Conservation (phyloP, 306 rosid species). For the Sicyos edulis region DNA sequence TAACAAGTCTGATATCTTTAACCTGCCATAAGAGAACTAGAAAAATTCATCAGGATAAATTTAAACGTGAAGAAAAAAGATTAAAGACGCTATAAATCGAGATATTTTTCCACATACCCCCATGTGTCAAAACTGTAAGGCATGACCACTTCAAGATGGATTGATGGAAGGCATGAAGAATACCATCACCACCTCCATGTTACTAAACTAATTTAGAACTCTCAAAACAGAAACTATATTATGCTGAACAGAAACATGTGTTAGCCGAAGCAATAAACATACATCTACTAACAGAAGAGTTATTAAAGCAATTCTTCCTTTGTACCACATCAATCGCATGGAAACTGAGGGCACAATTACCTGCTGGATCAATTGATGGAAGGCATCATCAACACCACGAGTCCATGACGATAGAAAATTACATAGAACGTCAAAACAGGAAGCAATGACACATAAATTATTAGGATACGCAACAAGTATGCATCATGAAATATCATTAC, state of each 20-base stretch:
- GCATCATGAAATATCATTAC: conserved; percentile 34
- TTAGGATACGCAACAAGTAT: conserved; percentile 38
- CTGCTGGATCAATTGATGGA: conserved; percentile 34
- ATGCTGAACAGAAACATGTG: conserved; percentile 16
- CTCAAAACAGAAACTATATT: neutral
- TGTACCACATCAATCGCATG: conserved; percentile 32
- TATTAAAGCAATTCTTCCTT: conserved; percentile 16
- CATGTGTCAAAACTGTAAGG: conserved; percentile 30
- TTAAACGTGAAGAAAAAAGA: conserved; percentile 10
- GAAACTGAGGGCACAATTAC: conserved; percentile 35
- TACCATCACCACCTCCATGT: conserved; percentile 8
- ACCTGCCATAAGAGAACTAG: conserved; percentile 52
- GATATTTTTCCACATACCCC: conserved; percentile 36
- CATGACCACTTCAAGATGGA: conserved; percentile 18
- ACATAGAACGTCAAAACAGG: conserved; percentile 33
- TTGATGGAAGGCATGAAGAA: conserved; percentile 17
- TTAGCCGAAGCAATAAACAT: conserved; percentile 21
- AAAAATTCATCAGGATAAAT: conserved; percentile 29
- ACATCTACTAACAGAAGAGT: neutral
- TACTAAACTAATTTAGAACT: conserved; percentile 3
- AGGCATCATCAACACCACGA: conserved; percentile 31
- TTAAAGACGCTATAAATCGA: conserved; percentile 13
- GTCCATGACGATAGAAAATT: conserved; percentile 28
- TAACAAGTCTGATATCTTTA: conserved; percentile 34
- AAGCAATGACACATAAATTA: conserved; percentile 31